Conservation (phyloP, 352 stramenopile genomes). For the Phytophthora capsici region DNA sequence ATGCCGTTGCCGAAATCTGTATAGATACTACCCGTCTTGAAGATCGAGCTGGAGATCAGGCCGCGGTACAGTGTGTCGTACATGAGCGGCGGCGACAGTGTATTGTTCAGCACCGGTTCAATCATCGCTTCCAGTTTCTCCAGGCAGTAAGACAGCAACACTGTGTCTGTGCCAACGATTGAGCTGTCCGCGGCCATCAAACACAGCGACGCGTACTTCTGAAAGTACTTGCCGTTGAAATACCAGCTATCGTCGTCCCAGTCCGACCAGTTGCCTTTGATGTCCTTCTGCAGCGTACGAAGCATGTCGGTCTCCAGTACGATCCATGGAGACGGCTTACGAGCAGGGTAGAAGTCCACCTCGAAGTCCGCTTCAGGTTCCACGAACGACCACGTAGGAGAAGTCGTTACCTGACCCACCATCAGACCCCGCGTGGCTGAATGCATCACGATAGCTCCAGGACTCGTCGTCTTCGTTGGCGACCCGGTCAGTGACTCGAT, state of each 20-base stretch:
- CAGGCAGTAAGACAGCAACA: slow-evolving; percentile 52
- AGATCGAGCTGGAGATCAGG: slow-evolving; percentile 51
- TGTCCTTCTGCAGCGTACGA: slow-evolving; percentile 57
- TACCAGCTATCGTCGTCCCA: slow-evolving; percentile 67
- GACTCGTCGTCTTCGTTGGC: slow-evolving; percentile 23
- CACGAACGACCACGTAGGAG: slow-evolving; percentile 48
- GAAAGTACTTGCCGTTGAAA: slow-evolving; percentile 76
- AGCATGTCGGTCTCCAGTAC: slow-evolving; percentile 51
- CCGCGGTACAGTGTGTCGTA: slow-evolving; percentile 78
- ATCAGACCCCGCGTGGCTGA: slow-evolving; percentile 65
- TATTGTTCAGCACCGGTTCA: slow-evolving; percentile 67
- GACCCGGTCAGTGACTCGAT: slow-evolving; percentile 43
- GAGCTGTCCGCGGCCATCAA: slow-evolving; percentile 64
- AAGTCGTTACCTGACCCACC: slow-evolving; percentile 45
- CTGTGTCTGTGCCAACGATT: slow-evolving; percentile 58
- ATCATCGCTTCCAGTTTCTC: slow-evolving; percentile 66
- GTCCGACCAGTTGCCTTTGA: slow-evolving; percentile 54
- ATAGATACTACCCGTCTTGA: slow-evolving; percentile 54
- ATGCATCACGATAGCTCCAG: slow-evolving; percentile 47
- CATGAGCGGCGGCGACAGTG: slow-evolving; percentile 49
- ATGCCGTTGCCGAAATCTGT: slow-evolving; percentile 78
- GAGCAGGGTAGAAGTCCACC: slow-evolving; percentile 60
- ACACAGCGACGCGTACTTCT: slow-evolving; percentile 84
- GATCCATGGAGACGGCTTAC: slow-evolving; percentile 35
- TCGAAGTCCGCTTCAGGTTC: slow-evolving; percentile 58